Evolutionary conservation across 2,329 filamentous ascomycete species (phyloP).

Genomic region (Colletotrichum graminicola): DNA sequence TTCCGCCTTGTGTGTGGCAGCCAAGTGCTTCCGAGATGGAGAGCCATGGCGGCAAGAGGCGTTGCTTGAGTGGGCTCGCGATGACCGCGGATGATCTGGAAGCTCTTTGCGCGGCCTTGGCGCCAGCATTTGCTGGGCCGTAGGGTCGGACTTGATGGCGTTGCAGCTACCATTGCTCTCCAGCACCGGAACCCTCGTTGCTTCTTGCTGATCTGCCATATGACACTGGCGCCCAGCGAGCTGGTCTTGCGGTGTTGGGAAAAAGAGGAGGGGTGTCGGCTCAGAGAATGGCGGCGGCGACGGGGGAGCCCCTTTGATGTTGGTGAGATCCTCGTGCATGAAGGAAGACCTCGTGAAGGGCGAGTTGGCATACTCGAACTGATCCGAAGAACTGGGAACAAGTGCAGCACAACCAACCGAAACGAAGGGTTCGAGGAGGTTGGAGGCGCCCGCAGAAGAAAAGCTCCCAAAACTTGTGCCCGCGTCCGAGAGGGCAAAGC

Average conservation of each 20-base stretch:
- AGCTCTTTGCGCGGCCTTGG: slow-evolving; percentile 35
- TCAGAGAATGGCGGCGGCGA: slow-evolving; percentile 33
- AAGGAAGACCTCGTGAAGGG: slow-evolving; percentile 26
- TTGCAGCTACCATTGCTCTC: slow-evolving; percentile 1
- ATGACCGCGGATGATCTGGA: slow-evolving; percentile 28
- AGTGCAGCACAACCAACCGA: slow-evolving; percentile 18
- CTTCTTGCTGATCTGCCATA: slow-evolving; percentile 11
- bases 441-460: slow-evolving; percentile 33
- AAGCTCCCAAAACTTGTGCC: slow-evolving; percentile 39
- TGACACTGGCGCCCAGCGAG: slow-evolving; percentile 3
- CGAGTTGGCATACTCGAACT: slow-evolving; percentile 33
- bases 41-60: not conserved
- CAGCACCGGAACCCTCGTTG: not conserved
- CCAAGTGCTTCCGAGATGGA: not conserved
- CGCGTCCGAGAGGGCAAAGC: slow-evolving; percentile 27
- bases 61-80: slow-evolving; percentile 1
- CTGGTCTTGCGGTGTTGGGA: slow-evolving; percentile 23
- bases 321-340: slow-evolving; percentile 20
- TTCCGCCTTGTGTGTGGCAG: slow-evolving; percentile 17
- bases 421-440: slow-evolving; percentile 32
- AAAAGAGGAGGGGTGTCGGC: slow-evolving; percentile 26
- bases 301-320: slow-evolving; percentile 14
- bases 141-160: slow-evolving; percentile 4
- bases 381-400: slow-evolving; percentile 20
- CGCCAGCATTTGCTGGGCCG: not conserved